phyloP scores from a whole-genome alignment of 306 rosid species.

The Hippophae tibetana region DNA sequence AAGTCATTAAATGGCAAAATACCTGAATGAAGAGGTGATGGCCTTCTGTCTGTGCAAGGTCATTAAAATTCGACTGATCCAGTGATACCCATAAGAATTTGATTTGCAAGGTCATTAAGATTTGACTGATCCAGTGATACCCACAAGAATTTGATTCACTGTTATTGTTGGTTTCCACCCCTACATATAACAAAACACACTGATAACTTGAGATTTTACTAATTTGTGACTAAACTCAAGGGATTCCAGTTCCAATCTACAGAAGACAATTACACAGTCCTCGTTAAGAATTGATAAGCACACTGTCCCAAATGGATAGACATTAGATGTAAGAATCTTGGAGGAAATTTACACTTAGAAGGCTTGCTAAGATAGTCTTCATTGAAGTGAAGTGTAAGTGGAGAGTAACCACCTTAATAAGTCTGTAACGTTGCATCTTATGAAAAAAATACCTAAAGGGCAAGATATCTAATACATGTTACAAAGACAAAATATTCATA shows the following conservation, averaged over 20 bases:
- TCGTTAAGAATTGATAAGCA: conserved; percentile 80
- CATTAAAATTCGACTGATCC: conserved; percentile 80
- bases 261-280: conserved; percentile 53
- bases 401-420: conserved; percentile 81
- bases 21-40: conserved; percentile 91
- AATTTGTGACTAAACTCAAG: neutral
- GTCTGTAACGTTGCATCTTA: conserved; percentile 49
- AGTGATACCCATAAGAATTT: conserved; percentile 8
- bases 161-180: conserved; percentile 96
- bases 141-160: conserved; percentile 81
- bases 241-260: neutral
- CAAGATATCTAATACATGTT: no score
- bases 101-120: no score
- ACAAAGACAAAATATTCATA: no score
- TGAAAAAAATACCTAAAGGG: no score
- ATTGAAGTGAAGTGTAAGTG: conserved; percentile 74
- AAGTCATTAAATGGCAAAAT: conserved; percentile 6
- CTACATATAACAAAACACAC: conserved; percentile 25
- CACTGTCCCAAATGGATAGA: conserved; percentile 86
- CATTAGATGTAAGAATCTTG: conserved; percentile 82
- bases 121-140: conserved; percentile 51
- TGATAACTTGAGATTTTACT: neutral
- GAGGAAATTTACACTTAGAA: conserved; percentile 79
- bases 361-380: conserved; percentile 95
- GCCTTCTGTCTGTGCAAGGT: conserved; percentile 90